phyloP scores from a whole-genome alignment of 306 rosid genomes.

The Malus sieversii region DNA sequence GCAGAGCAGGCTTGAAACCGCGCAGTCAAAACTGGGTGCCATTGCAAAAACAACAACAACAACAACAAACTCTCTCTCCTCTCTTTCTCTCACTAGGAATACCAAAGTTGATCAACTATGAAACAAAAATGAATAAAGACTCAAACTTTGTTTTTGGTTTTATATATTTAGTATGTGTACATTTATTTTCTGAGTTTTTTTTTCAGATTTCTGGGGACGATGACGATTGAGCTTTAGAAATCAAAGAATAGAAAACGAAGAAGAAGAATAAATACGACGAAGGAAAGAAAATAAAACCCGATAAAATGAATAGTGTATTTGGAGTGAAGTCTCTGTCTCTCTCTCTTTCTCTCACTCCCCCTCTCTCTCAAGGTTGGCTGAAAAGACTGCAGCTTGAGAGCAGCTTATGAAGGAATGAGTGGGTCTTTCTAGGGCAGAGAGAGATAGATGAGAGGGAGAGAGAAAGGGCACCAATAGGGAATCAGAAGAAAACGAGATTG shows the following conservation, averaged over 20 bases:
- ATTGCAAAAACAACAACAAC: constrained; percentile 28
- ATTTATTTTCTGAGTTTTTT: neutral
- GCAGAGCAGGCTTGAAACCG: constrained; percentile 72
- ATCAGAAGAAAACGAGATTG: constrained; percentile 27
- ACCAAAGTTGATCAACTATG: neutral
- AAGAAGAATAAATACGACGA: constrained; percentile 17
- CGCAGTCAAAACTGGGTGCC: constrained; percentile 86
- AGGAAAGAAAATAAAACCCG: constrained; percentile 22
- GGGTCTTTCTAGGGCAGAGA: constrained; percentile 55
- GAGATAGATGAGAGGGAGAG: constrained; percentile 19
- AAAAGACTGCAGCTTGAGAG: constrained; percentile 40
- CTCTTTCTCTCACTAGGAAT: neutral
- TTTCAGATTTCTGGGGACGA: neutral
- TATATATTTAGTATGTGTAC: neutral
- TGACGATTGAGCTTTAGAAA: neutral
- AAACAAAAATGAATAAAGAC: neutral
- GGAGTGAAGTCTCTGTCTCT: constrained; percentile 1
- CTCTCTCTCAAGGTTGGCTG: constrained; percentile 27
- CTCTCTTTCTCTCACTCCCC: constrained; percentile 13
- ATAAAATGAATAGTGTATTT: constrained; percentile 4
- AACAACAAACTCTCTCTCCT: neutral
- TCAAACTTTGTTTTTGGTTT: neutral
- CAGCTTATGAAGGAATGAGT: constrained; percentile 61
- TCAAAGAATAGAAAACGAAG: constrained; percentile 1
- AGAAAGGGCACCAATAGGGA: constrained; percentile 17